Conservation (phyloP, 805 yeast species). For the Candida tallmaniae region DNA sequence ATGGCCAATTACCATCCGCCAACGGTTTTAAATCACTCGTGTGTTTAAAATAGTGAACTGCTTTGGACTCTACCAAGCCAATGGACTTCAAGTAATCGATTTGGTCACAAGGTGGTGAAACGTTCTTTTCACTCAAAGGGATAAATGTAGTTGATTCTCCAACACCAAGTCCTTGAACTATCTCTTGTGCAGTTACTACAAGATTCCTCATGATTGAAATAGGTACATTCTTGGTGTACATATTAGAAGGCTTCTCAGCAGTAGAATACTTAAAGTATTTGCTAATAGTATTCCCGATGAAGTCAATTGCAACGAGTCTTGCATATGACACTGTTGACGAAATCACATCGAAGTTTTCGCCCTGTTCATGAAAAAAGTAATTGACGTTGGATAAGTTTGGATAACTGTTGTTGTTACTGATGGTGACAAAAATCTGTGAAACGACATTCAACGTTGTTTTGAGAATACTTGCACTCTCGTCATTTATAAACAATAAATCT, state of each 20-base stretch:
- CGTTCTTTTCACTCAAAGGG: conserved; percentile 30
- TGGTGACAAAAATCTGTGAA: conserved; percentile 42
- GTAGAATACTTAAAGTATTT: neutral
- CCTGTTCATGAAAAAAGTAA: conserved; percentile 14
- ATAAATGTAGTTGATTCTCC: conserved; percentile 20
- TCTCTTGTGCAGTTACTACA: conserved; percentile 39
- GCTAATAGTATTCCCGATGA: conserved; percentile 24
- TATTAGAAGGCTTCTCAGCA: neutral
- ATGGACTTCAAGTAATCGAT: conserved; percentile 20
- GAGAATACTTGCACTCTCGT: conserved; percentile 30
- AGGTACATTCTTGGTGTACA: conserved; percentile 18
- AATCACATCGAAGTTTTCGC: conserved; percentile 11
- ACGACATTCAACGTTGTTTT: conserved; percentile 41
- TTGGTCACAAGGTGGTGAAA: conserved; percentile 34
- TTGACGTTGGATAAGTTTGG: conserved; percentile 37
- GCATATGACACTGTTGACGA: conserved; percentile 36
- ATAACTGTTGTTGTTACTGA: conserved; percentile 34
- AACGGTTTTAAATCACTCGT: conserved; percentile 8
- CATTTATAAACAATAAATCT: conserved; percentile 6
- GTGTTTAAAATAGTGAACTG: conserved; percentile 26
- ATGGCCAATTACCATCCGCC: conserved; percentile 13
- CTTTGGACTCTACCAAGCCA: conserved; percentile 21
- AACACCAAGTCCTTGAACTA: conserved; percentile 23
- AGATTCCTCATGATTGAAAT: conserved; percentile 40
- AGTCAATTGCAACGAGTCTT: conserved; percentile 35